These are phyloP conservation scores for Cyclostephanos invisitatus DNA, from an alignment of 108 stramenopile genomes.

Conservation along the genomic window DNA sequence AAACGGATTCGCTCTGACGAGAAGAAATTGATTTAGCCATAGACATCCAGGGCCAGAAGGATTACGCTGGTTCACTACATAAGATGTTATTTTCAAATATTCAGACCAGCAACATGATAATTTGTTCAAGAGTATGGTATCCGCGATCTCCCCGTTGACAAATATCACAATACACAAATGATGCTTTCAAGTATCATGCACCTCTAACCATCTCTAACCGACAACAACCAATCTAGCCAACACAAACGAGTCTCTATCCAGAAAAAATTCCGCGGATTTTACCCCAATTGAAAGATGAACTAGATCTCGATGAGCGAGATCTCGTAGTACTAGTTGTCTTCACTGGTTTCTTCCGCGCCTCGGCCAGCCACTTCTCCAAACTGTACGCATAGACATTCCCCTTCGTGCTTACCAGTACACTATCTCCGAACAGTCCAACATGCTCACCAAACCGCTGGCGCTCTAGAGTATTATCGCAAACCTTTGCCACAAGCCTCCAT, in stretches of 20 bases:
- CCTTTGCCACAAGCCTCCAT: constrained; percentile 35
- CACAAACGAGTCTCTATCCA: neutral
- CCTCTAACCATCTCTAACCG: neutral
- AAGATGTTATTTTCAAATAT: no score
- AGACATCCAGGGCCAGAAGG: no score
- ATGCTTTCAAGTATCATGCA: no score
- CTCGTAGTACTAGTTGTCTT: neutral
- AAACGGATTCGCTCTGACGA: no score
- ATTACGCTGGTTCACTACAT: no score
- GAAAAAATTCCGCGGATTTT: neutral
- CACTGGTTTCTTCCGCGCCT: neutral
- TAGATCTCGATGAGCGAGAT: neutral
- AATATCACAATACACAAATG: no score
- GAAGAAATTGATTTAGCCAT: no score
- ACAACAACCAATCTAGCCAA: neutral
- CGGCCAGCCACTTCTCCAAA: constrained; percentile 14
- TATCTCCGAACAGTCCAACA: constrained; percentile 23
- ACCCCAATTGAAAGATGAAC: neutral
- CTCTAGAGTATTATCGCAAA: constrained; percentile 15
- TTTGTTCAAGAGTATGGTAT: no score
- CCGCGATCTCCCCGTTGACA: no score
- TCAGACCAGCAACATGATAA: no score
- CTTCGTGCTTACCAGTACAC: constrained; percentile 22
- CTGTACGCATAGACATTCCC: constrained; percentile 32
- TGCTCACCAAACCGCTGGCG: constrained; percentile 24